A percentile compares a stretch with the other conserved stretches of the same genome.
Evolutionary conservation across 2,329 filamentous ascomycete species (phyloP).

Genomic region (Colletotrichum liaoningense): DNA sequence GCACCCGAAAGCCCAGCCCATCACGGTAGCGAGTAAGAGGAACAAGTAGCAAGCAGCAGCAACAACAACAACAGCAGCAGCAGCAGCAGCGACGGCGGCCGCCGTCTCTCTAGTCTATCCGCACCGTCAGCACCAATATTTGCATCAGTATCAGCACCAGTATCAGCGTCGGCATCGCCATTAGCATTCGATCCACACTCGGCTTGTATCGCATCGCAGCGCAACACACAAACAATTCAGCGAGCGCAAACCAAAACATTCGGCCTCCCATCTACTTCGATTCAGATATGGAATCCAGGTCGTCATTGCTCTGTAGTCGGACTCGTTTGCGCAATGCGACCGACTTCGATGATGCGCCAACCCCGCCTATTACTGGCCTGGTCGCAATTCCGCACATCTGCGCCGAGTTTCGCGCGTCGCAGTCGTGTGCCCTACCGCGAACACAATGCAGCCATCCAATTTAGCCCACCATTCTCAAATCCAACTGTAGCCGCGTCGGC

Average conservation of each 20-base stretch:
- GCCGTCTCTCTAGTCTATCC: background rate
- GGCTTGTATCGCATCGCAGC: background rate
- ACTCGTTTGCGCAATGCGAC: background rate
- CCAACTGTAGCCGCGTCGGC: background rate
- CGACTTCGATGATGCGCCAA: constrained; percentile 7
- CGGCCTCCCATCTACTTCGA: background rate
- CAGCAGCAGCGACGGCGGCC: background rate
- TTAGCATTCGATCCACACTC: background rate
- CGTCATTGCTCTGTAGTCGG: background rate
- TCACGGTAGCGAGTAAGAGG: background rate
- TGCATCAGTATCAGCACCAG: background rate
- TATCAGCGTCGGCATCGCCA: background rate
- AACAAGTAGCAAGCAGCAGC: background rate
- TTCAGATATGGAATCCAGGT: background rate
- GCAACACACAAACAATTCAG: background rate
- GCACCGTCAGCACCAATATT: background rate
- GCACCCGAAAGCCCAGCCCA: background rate
- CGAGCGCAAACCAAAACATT: background rate
- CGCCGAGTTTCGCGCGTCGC: background rate
- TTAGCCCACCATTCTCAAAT: background rate
- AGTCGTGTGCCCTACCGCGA: background rate
- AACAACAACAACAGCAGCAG: background rate
- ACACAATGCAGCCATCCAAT: background rate
- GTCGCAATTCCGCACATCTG: background rate
- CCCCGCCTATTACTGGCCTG: constrained; percentile 9